Percentiles rank a stretch among this genome's conserved stretches.
These are phyloP conservation scores for Lentinula lateritia DNA, from an alignment of 768 basidiomycete genomes.

Conservation along the genomic window DNA sequence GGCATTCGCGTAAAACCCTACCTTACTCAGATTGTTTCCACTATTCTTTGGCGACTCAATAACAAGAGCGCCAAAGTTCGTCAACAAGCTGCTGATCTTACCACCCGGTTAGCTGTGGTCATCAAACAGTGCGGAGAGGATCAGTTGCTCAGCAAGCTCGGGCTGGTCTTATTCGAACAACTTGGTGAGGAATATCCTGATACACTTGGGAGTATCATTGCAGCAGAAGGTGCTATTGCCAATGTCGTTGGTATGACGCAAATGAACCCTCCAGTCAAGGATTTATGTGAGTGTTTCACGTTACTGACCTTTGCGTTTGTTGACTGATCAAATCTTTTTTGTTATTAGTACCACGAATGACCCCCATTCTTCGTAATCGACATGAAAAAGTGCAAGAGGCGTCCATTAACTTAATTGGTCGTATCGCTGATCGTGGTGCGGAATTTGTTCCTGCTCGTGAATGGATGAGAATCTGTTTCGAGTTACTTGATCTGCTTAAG, in stretches of 20 bases:
- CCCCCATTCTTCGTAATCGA: slow-evolving; percentile 97
- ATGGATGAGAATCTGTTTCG: slow-evolving; percentile 99
- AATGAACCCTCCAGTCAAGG: slow-evolving; percentile 99
- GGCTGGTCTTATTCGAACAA: slow-evolving; percentile 95
- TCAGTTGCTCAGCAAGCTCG: slow-evolving; percentile 90
- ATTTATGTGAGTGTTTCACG: slow-evolving; percentile 70
- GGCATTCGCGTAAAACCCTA: slow-evolving; percentile 97
- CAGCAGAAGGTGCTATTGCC: slow-evolving; percentile 96
- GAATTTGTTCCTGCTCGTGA: slow-evolving; percentile 98
- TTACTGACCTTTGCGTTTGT: neutral
- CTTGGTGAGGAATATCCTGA: slow-evolving; percentile 99
- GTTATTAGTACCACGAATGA: slow-evolving; percentile 90
- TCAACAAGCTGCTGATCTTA: slow-evolving; percentile 98
- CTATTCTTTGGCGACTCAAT: slow-evolving; percentile 97
- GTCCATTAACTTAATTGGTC: slow-evolving; percentile 98
- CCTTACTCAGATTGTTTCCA: slow-evolving; percentile 97
- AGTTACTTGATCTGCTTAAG: slow-evolving; percentile 92
- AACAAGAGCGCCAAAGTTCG: slow-evolving; percentile 99
- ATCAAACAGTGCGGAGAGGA: slow-evolving; percentile 99
- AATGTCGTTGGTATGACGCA: slow-evolving; percentile 99
- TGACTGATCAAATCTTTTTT: slow-evolving; percentile 4
- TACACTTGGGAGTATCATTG: slow-evolving; percentile 98
- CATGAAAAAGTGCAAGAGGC: slow-evolving; percentile 99
- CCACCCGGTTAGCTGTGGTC: slow-evolving; percentile 90
- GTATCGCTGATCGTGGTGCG: slow-evolving; percentile 98